Percentiles rank a stretch among this genome's conserved stretches.
phyloP scores from a whole-genome alignment of 441 rosid genomes.

The Brassica hybrid region DNA sequence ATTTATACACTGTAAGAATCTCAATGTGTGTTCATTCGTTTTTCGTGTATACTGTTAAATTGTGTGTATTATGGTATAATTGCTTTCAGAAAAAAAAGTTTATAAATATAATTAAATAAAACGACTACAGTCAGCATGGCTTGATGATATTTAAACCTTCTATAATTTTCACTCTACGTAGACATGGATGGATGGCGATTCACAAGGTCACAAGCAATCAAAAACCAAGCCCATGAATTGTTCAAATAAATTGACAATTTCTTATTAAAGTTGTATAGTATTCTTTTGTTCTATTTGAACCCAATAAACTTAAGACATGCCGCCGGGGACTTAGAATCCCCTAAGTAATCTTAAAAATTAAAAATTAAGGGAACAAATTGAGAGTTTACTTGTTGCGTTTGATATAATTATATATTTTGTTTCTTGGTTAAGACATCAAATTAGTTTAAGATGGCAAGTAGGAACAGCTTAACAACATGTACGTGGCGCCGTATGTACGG shows the following conservation, averaged over 20 bases:
- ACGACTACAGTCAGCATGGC: no score
- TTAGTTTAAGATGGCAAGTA: not conserved
- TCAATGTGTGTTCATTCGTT: no score
- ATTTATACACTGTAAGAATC: no score
- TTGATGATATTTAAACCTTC: no score
- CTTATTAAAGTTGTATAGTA: not conserved
- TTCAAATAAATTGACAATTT: constrained; percentile 13
- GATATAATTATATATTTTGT: not conserved
- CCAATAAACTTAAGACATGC: constrained; percentile 32
- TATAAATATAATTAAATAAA: no score
- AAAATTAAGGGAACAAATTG: not conserved
- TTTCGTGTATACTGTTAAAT: no score
- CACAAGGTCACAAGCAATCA: constrained; percentile 20
- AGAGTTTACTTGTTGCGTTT: constrained; percentile 13
- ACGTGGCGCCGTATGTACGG: constrained; percentile 37
- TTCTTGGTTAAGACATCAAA: not conserved
- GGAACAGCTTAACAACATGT: constrained; percentile 13
- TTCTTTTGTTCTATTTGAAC: not conserved
- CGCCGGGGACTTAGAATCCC: not conserved
- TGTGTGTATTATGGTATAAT: no score
- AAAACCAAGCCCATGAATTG: constrained; percentile 13
- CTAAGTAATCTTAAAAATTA: not conserved
- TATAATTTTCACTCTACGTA: not conserved
- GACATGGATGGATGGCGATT: constrained; percentile 16
- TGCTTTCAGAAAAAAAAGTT: no score